These are phyloP conservation scores for Didymella glomerata DNA, from an alignment of 2,329 filamentous ascomycete species.

Conservation along the genomic window DNA sequence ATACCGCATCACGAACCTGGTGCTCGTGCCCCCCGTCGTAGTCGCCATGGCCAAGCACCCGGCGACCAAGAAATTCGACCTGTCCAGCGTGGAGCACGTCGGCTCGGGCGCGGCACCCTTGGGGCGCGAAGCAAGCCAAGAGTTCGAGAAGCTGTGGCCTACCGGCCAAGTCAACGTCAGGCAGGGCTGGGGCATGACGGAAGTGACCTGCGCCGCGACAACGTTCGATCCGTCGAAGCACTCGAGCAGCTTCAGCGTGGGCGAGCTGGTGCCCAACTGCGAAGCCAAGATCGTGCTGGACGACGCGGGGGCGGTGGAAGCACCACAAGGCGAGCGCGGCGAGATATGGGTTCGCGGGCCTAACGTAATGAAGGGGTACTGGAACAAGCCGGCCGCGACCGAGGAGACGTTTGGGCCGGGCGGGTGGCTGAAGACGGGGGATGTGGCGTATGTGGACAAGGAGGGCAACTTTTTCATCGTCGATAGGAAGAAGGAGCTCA, in stretches of 20 bases:
- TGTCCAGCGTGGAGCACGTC: conserved; percentile 69
- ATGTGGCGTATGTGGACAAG: conserved; percentile 70
- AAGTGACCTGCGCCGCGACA: conserved; percentile 75
- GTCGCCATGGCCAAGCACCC: conserved; percentile 77
- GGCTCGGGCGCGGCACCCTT: conserved; percentile 74
- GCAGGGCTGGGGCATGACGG: conserved; percentile 91
- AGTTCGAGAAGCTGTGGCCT: conserved; percentile 67
- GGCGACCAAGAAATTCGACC: conserved; percentile 69
- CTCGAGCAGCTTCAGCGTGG: conserved; percentile 62
- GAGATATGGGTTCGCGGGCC: conserved; percentile 79
- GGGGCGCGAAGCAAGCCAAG: conserved; percentile 53
- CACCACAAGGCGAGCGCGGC: conserved; percentile 63
- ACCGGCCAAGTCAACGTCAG: conserved; percentile 60
- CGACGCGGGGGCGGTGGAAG: conserved; percentile 62
- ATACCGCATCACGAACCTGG: conserved; percentile 72
- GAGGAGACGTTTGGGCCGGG: conserved; percentile 67
- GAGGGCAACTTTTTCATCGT: conserved; percentile 70
- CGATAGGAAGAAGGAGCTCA: conserved; percentile 74
- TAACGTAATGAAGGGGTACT: conserved; percentile 79
- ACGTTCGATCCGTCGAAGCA: conserved; percentile 67
- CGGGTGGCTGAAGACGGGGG: conserved; percentile 76
- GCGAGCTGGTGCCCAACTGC: conserved; percentile 74
- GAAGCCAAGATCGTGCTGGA: conserved; percentile 70
- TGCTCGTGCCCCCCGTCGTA: conserved; percentile 77
- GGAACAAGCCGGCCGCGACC: conserved; percentile 74